Base-by-base conservation (phyloP, 495 filamentous ascomycete genomes). In the Poronia punctata region DNA sequence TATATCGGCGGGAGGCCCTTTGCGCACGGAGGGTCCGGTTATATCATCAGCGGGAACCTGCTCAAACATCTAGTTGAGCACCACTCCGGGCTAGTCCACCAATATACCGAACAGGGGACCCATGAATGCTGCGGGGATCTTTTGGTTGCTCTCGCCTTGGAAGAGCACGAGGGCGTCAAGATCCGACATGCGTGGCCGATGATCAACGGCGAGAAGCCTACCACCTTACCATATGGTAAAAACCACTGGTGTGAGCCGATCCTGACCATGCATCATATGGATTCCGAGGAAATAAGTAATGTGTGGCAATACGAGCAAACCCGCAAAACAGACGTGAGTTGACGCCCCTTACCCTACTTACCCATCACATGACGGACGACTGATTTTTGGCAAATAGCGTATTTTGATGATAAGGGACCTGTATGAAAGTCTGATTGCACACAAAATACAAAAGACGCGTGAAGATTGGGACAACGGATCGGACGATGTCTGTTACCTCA, bases 191-290 rank as follows among this genome's bases (percentile, higher is more conserved):
- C 61, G 24, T 71, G 63, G 57, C 70, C 68, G 1, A 66, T 76
- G 64, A 71, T 78, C 50, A 74, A 73, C 34, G 67, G 67, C 26
- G 66, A 71, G 40, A 65, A 65, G 38, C 66, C 60, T 20, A 57
- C 45, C 2, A 64, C 61, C 21, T 39, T 69, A 7, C 59, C 63
- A 2, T 70, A 71, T 39, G 64, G 67, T 6, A 49, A 35, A 30
- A 56, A 38, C 25, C 65, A 74, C 35, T 79, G 75, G 76, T 80
- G 77, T 48, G 75, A 66, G 37, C 68, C 74, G 12, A 68, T 73
- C 6, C 53, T 75, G 15, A 74, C 67, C 1, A 65, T 79, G 52
- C 77, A 80, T 54, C 75, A 80, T 48, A 54, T 58, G 38, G 53
- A 44, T 22, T 45, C 56, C 14, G 53, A 55, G 22, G 61, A 64